Conservation (phyloP, 345 rosid species). For the Physaria fendleri region DNA sequence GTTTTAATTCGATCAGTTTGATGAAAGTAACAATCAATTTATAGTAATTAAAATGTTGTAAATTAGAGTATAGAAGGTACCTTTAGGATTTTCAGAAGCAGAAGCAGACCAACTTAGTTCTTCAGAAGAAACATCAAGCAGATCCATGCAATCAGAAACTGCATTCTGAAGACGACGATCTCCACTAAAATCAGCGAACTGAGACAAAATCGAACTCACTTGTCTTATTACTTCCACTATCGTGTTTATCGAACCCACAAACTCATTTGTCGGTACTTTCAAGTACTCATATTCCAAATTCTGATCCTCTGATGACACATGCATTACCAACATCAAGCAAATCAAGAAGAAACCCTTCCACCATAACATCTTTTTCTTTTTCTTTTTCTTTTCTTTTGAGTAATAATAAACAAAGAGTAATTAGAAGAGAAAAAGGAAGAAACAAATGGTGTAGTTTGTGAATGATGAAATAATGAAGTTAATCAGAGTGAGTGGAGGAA, state of each 20-base stretch:
- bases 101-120: constrained; percentile 55
- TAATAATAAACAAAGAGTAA: background rate
- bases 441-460: background rate
- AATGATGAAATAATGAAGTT: constrained; percentile 16
- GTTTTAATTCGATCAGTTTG: too few species aligned
- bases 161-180: constrained; percentile 47
- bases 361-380: constrained; percentile 3
- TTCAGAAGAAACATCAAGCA: constrained; percentile 57
- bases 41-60: background rate
- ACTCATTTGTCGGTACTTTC: constrained; percentile 41
- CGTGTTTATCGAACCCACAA: constrained; percentile 36
- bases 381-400: background rate
- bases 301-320: constrained; percentile 22
- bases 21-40: too few species aligned
- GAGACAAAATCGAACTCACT: constrained; percentile 37
- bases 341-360: constrained; percentile 22
- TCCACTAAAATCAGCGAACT: constrained; percentile 35
- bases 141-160: constrained; percentile 57
- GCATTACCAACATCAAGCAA: constrained; percentile 9
- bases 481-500: constrained; percentile 17
- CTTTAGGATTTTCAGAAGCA: constrained; percentile 60
- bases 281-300: constrained; percentile 27
- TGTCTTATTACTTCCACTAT: constrained; percentile 34
- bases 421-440: background rate
- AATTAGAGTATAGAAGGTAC: constrained; percentile 19